Percentiles rank a stretch among this genome's conserved stretches.
These are phyloP conservation scores for Phytopythium sindhum DNA, from an alignment of 352 stramenopile genomes.

Conservation along the genomic window DNA sequence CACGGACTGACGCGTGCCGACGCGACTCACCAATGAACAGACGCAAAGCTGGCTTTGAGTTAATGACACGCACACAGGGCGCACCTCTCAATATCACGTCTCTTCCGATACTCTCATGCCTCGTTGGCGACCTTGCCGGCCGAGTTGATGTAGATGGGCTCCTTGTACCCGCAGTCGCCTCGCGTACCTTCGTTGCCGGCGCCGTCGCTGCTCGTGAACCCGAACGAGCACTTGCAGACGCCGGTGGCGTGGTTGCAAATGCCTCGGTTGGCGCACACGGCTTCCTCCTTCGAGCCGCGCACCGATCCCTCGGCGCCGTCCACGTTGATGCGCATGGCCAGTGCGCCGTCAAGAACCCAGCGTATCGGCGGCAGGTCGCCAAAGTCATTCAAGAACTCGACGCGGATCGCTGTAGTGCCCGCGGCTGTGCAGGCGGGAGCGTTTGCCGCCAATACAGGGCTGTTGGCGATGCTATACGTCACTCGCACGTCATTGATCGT, in stretches of 20 bases:
- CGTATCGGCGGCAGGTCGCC: slow-evolving; percentile 56
- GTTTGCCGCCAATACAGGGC: slow-evolving; percentile 12
- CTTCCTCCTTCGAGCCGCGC: slow-evolving; percentile 63
- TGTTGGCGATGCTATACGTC: slow-evolving; percentile 32
- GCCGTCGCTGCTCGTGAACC: slow-evolving; percentile 78
- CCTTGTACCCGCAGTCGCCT: slow-evolving; percentile 90
- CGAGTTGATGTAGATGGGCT: slow-evolving; percentile 70
- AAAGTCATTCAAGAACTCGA: slow-evolving; percentile 71
- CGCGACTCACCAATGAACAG: background rate
- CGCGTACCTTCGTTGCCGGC: slow-evolving; percentile 76
- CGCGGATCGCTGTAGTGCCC: slow-evolving; percentile 52
- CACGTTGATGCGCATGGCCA: slow-evolving; percentile 43
- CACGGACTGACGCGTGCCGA: background rate
- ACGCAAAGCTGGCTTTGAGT: background rate
- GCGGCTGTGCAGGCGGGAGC: slow-evolving; percentile 34
- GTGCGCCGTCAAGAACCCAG: slow-evolving; percentile 59
- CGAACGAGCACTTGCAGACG: slow-evolving; percentile 60
- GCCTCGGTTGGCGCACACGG: slow-evolving; percentile 55
- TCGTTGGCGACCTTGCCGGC: slow-evolving; percentile 60
- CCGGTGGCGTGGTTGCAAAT: slow-evolving; percentile 49
- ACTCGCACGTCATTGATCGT: slow-evolving; percentile 49
- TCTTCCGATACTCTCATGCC: slow-evolving; percentile 11
- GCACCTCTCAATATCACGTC: background rate
- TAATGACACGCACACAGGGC: background rate
- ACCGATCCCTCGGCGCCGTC: slow-evolving; percentile 44